phyloP scores from a whole-genome alignment of 202 grass and related monocot genomes.

The Panicum hallii region DNA sequence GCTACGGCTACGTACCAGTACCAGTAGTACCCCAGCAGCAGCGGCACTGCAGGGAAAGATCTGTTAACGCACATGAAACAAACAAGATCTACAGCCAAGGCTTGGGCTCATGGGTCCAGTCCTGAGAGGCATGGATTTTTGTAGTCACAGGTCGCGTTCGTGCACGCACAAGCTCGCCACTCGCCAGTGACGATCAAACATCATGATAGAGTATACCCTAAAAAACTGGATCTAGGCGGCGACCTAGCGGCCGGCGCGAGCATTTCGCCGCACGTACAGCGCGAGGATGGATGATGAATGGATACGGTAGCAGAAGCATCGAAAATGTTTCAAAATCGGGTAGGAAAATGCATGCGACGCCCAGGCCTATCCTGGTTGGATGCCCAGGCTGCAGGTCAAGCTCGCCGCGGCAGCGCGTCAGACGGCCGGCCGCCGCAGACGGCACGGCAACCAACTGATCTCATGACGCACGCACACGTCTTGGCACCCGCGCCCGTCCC shows the following conservation, averaged over 20 bases:
- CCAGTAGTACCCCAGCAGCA: not conserved
- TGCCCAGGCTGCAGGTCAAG: not conserved
- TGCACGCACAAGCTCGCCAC: not conserved
- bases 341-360: not conserved
- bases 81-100: constrained; percentile 18
- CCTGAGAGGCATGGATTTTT: constrained; percentile 9
- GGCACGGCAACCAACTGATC: constrained; percentile 31
- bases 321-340: constrained; percentile 21
- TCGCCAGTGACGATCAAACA: not conserved
- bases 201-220: not conserved
- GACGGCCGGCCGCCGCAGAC: not conserved
- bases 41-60: not conserved
- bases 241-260: not conserved
- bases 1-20: too few species aligned
- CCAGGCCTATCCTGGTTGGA: not conserved
- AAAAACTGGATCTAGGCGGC: constrained; percentile 45
- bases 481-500: not conserved
- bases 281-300: not conserved
- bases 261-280: constrained; percentile 11
- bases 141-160: not conserved
- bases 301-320: constrained; percentile 41
- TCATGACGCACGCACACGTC: not conserved
- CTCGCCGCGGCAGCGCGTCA: not conserved
- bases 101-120: not conserved
- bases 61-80: constrained; percentile 2